Base-by-base conservation (phyloP, 192 early-diverging fungal species). In the Coemansia reversa region DNA sequence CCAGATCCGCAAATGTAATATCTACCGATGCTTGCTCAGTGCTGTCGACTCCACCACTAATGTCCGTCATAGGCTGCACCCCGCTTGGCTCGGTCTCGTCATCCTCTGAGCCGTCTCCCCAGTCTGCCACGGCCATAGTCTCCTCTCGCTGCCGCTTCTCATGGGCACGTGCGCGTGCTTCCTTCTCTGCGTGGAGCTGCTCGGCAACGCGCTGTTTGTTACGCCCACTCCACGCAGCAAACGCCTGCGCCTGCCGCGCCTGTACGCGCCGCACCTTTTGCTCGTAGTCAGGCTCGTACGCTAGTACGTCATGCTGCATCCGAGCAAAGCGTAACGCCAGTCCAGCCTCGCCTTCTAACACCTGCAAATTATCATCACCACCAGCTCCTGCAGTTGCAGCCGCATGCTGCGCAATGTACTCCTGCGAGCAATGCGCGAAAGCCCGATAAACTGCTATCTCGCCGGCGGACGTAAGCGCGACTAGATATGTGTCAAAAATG, bases 371-470 rank as follows among this genome's bases (percentile, higher is more conserved):
- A 25, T 7, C 35, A 22, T 29, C 35, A 7, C 29, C 29, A 3
- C 32, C 9, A 16, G 56, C 56, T 33, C 42, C 39, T 7, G 58
- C 22, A 4, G 19, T 18, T 29, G 60, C 53, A 4, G 16, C 48
- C 30, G 32, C 49, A 5, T 45, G 59, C 25, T 61, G 59, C 3
- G 29, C 42, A 30, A 29, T 62, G 23, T 67, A 66, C 20, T 68
- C 70, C n/a, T 53, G 63, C 28, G 62, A 16, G 33, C 66, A 69
- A 56, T 70, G 63, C 19, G 61, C 58, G 19, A 82, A 76, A 25
- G 80, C 80, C 4, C 69, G 67, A 29, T 82, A 82, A 12, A 82
- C 69, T 23, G 68, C 71, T 4, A 82, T 42, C 30, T 77, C 75
- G 32, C 72, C 74, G 7, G 71, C 63, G 0, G 67, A 62, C 5